These are phyloP conservation scores for Rickenella mellea DNA, from an alignment of 768 basidiomycete species.

Conservation along the genomic window DNA sequence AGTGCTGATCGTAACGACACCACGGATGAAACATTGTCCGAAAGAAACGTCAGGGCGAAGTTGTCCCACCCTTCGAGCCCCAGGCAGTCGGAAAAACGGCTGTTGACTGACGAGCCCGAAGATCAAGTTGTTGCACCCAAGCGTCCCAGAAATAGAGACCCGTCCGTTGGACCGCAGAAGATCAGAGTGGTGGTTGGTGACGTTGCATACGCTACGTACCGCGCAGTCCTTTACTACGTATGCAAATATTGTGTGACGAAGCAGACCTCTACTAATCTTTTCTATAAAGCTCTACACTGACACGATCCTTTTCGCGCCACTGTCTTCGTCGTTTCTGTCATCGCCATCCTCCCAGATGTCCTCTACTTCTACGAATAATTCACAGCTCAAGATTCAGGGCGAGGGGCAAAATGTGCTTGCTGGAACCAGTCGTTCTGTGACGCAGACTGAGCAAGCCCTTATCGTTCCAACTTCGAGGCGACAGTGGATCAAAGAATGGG, in stretches of 20 bases:
- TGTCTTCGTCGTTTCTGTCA: constrained; percentile 57
- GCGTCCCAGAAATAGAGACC: background rate
- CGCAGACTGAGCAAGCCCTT: constrained; percentile 9
- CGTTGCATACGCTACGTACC: constrained; percentile 54
- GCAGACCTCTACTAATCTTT: background rate
- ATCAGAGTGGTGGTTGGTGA: constrained; percentile 44
- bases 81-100: background rate
- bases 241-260: constrained; percentile 13
- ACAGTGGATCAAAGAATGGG: constrained; percentile 74
- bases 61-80: constrained; percentile 1
- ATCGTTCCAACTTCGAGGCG: constrained; percentile 29
- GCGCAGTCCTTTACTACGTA: constrained; percentile 71
- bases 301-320: constrained; percentile 72
- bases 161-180: constrained; percentile 35
- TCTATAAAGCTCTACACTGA: constrained; percentile 69
- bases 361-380: background rate
- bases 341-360: constrained; percentile 11
- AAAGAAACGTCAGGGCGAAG: background rate
- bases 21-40: background rate
- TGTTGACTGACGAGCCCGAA: background rate
- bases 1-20: background rate
- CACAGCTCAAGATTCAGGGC: background rate
- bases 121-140: background rate
- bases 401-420: background rate
- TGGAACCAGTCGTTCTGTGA: background rate